Conservation (phyloP, 208 protist genomes). For the Crithidia bombi region DNA sequence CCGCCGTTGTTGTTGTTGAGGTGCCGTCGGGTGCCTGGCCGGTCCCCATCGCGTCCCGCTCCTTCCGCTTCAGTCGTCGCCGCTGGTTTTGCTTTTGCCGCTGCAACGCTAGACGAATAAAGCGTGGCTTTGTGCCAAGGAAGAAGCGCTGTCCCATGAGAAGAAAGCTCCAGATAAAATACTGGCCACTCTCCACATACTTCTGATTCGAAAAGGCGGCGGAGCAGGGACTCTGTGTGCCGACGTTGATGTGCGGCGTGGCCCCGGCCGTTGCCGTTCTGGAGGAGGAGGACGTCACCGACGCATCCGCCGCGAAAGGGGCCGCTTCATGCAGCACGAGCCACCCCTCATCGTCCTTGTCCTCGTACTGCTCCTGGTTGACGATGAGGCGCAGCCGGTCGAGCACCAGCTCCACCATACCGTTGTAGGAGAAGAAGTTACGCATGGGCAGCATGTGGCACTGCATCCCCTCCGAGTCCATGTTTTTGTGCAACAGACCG, state of each 20-base stretch:
- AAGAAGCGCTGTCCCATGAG: slow-evolving; percentile 49
- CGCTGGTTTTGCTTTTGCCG: slow-evolving; percentile 27
- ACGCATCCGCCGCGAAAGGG: neutral
- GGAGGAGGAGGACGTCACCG: neutral
- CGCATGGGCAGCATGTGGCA: slow-evolving; percentile 20
- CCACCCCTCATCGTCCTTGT: slow-evolving; percentile 46
- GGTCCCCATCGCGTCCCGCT: neutral
- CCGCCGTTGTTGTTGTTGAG: neutral
- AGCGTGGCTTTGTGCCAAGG: slow-evolving; percentile 51
- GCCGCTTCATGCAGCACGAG: slow-evolving; percentile 24
- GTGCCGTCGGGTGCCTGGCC: neutral
- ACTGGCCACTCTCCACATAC: slow-evolving; percentile 42
- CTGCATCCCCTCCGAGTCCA: slow-evolving; percentile 25
- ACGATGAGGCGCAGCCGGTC: slow-evolving; percentile 19
- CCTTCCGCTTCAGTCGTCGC: slow-evolving; percentile 22
- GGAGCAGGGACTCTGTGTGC: neutral
- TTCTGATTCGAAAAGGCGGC: slow-evolving; percentile 3
- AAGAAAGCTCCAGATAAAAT: slow-evolving; percentile 54
- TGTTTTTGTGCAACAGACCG: slow-evolving; percentile 14
- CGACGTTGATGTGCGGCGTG: neutral
- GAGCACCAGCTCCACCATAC: slow-evolving; percentile 26
- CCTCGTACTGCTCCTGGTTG: slow-evolving; percentile 27
- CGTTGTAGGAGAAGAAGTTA: slow-evolving; percentile 26
- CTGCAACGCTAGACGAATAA: slow-evolving; percentile 31
- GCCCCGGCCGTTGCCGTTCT: neutral